Conservation (phyloP, 2,329 filamentous ascomycete species). For the Onygenales sp. region DNA sequence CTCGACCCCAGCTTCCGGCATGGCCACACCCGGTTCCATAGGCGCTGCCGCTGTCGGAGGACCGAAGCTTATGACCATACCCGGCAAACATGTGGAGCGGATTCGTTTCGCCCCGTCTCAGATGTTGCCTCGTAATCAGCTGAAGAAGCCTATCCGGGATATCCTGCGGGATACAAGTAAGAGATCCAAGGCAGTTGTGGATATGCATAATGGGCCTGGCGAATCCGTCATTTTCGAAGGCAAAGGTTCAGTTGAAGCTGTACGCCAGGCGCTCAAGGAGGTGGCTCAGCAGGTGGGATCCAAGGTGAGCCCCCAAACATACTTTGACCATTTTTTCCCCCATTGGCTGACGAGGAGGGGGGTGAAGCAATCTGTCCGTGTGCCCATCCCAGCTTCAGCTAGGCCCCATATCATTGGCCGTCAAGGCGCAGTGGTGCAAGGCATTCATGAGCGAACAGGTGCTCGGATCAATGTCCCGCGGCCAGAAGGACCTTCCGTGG, state of each 20-base stretch:
- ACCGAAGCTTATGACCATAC: conserved; percentile 60
- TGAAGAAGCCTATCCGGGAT: conserved; percentile 78
- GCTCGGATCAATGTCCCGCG: conserved; percentile 86
- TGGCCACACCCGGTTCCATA: conserved; percentile 18
- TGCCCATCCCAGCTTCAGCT: conserved; percentile 73
- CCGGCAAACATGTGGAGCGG: conserved; percentile 71
- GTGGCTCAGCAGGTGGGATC: conserved; percentile 78
- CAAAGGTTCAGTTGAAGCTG: conserved; percentile 70
- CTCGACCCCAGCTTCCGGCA: conserved; percentile 54
- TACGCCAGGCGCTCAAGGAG: conserved; percentile 81
- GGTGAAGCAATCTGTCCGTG: conserved; percentile 54
- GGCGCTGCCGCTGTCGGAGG: conserved; percentile 16
- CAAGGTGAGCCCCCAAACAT: conserved; percentile 49
- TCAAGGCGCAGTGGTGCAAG: conserved; percentile 79
- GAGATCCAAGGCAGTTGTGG: conserved; percentile 77
- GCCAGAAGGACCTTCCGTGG: conserved; percentile 54
- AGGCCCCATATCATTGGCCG: conserved; percentile 89
- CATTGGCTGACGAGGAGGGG: neutral
- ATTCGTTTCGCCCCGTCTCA: conserved; percentile 66
- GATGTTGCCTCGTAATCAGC: conserved; percentile 63
- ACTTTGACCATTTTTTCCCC: neutral
- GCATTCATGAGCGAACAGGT: conserved; percentile 79
- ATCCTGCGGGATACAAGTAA: conserved; percentile 87
- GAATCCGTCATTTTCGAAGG: conserved; percentile 75
- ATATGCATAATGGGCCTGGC: conserved; percentile 62